Base-by-base conservation (phyloP, 2,329 filamentous ascomycete species). In the Mollisia scopiformis region DNA sequence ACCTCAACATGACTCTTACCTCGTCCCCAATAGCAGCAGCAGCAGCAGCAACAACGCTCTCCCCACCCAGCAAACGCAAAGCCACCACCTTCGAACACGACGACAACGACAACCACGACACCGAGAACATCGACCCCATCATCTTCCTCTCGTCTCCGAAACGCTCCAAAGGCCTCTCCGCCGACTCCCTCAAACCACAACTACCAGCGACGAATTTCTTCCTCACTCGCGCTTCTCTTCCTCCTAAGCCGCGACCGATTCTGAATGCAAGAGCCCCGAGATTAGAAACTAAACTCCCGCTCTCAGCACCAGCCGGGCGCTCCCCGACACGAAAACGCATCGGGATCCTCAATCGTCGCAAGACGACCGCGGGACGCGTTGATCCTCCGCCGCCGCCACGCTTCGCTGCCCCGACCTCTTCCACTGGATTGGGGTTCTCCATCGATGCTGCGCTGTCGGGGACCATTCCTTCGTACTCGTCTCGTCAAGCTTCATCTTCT, bases 391-490 rank as follows among this genome's bases (percentile, higher is more conserved):
- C n/a, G n/a, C n/a, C n/a, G n/a, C 90, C 1, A 76, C 83, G 14
- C n/a, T 88, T 88, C 73, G 76, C 77, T 54, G 77, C 78, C 62
- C 79, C 72, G 54, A 77, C 78, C 62, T 79, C 72, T n/a, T 76
- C 80, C 6, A 78, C 89, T 3, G 65, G 66, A 3, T 55, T 72
- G 2, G 91, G 92, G 0, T 96, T 97, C 76, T 93, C 90, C 56
- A 87, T 97, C 62, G 90, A 95, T 72, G 90, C 91, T 25, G 93
- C 92, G 3, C 84, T 96, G 65, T 90, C 86, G 73, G 90, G 90
- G 53, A 92, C 90, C 28, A 86, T 93, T 57, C 79, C 88, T 6
- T 81, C 81, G 63, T 89, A 88, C 80, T 49, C 82, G 79, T 23
- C 68, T 55, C 72, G n/a, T 66, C 74, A 61, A 72, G 67, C 59